Evolutionary conservation across 352 stramenopile species (phyloP).

Genomic region (Elongisporangium senticosum): DNA sequence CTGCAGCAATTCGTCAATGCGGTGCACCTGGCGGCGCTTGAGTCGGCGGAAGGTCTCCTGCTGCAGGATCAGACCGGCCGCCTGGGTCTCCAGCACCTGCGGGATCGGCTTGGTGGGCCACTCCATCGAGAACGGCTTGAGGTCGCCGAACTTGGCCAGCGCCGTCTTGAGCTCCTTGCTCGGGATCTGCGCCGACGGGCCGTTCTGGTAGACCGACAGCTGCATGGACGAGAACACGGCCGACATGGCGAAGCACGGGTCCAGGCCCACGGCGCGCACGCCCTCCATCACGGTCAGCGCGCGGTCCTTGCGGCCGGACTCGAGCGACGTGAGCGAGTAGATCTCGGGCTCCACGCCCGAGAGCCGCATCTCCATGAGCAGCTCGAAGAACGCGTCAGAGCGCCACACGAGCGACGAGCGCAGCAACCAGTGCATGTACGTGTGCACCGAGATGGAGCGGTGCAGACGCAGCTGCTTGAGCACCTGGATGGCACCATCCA

Average conservation of each 20-base stretch:
- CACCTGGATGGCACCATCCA: constrained; percentile 73
- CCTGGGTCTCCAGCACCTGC: constrained; percentile 78
- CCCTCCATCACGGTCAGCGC: constrained; percentile 86
- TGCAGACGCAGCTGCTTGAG: constrained; percentile 71
- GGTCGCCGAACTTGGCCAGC: constrained; percentile 55
- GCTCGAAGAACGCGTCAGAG: constrained; percentile 78
- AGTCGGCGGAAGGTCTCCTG: constrained; percentile 83
- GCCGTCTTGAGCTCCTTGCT: constrained; percentile 41
- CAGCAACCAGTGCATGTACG: constrained; percentile 83
- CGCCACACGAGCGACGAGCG: constrained; percentile 75
- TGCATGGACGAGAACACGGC: constrained; percentile 82
- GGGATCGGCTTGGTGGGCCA: constrained; percentile 76
- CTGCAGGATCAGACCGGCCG: constrained; percentile 70
- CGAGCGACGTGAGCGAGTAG: constrained; percentile 77
- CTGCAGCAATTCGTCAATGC: constrained; percentile 73
- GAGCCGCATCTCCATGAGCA: constrained; percentile 84
- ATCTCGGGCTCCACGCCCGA: constrained; percentile 78
- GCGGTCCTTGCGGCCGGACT: constrained; percentile 76
- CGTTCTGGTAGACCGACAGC: constrained; percentile 62
- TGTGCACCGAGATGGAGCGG: constrained; percentile 56
- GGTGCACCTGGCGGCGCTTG: constrained; percentile 76
- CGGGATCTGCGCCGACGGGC: constrained; percentile 40
- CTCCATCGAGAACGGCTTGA: constrained; percentile 46
- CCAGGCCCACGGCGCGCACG: constrained; percentile 71
- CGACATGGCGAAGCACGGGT: constrained; percentile 85